Base-by-base conservation (phyloP, 2,329 filamentous ascomycete species). In the Calonectria fujianensis region DNA sequence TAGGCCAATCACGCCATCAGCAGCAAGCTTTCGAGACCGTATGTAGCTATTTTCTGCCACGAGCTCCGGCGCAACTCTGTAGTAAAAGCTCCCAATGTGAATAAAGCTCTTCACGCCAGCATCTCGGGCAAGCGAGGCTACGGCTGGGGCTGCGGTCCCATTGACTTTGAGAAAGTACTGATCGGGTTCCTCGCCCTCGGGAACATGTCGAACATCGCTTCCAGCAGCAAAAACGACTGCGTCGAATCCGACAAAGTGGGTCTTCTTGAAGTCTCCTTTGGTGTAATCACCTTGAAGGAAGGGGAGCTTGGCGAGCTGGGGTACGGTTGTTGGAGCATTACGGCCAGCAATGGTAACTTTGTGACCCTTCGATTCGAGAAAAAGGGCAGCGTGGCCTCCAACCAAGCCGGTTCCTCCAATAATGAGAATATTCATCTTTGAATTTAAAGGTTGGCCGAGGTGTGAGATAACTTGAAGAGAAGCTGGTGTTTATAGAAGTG, bases 1-100 rank as follows among this genome's bases (percentile, higher is more conserved):
- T 11, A 63, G 37, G 7, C 37, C 5, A 18, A 29, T 27, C 4
- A 63, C 57, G 7, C 57, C 57, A 14, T 63, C 57, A 2, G 35
- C 39, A 5, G 57, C 57, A 11, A 63, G 37, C 9, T 63, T 63
- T 63, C 35, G 57, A 1, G 57, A 63, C 27, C 16, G 35, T 18
- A 63, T 41, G 27, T 63, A 63, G 7, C 13, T 11, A 3, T 41
- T 63, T 27, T 27, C 27, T 11, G 13, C 57, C 6, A 63, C 57
- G 3, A 63, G 57, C 14, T 63, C 57, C 2, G 57, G 57, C 6
- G 37, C 16, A 16, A 63, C 20, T 18, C 24, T 37, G 10, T 41
- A 37, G n/a, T 63, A 63, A 24, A 39, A 63, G 24, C 57, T 63
- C 7, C 57, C 57, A 63, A 63, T 41, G 7, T 63, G 57, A 41